Percentiles rank a stretch among this genome's conserved stretches.
phyloP scores from a whole-genome alignment of 345 rosid species.

The Boechera retrofracta region DNA sequence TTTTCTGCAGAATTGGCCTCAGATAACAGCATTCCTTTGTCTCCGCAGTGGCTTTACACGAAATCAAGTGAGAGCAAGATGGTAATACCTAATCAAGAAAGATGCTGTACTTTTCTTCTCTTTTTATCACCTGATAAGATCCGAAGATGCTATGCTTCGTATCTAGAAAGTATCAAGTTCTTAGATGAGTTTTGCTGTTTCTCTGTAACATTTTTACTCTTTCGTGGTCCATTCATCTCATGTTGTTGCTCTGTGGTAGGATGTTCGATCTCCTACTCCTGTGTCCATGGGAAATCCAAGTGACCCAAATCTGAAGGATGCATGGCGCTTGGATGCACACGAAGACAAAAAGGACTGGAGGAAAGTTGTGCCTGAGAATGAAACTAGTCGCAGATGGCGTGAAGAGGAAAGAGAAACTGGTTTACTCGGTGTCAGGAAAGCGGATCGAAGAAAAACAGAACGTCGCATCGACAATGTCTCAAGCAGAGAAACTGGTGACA shows the following conservation, averaged over 20 bases:
- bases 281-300: slow-evolving; percentile 49
- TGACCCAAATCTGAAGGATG: slow-evolving; percentile 62
- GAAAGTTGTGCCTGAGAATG: slow-evolving; percentile 55
- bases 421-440: slow-evolving; percentile 64
- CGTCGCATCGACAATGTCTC: slow-evolving; percentile 53
- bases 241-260: slow-evolving; percentile 50
- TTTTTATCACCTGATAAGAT: not conserved
- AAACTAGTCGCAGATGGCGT: slow-evolving; percentile 69
- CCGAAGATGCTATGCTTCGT: slow-evolving; percentile 30
- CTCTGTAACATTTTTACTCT: not conserved
- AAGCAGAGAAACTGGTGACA: slow-evolving; percentile 53
- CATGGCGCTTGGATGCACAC: slow-evolving; percentile 70
- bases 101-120: not conserved
- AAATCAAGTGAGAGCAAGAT: slow-evolving; percentile 70
- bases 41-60: slow-evolving; percentile 95
- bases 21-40: slow-evolving; percentile 87
- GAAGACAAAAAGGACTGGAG: slow-evolving; percentile 75
- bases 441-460: slow-evolving; percentile 65
- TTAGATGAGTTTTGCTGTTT: slow-evolving; percentile 5
- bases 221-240: not conserved
- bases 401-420: slow-evolving; percentile 89
- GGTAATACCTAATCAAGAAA: slow-evolving; percentile 36
- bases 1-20: slow-evolving; percentile 56
- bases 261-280: slow-evolving; percentile 52
- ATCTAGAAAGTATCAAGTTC: slow-evolving; percentile 5